Evolutionary conservation across 2,329 filamentous ascomycete species (phyloP), one percentile per base, ranked within the genome.

Genomic region (Fusarium beomiforme): DNA sequence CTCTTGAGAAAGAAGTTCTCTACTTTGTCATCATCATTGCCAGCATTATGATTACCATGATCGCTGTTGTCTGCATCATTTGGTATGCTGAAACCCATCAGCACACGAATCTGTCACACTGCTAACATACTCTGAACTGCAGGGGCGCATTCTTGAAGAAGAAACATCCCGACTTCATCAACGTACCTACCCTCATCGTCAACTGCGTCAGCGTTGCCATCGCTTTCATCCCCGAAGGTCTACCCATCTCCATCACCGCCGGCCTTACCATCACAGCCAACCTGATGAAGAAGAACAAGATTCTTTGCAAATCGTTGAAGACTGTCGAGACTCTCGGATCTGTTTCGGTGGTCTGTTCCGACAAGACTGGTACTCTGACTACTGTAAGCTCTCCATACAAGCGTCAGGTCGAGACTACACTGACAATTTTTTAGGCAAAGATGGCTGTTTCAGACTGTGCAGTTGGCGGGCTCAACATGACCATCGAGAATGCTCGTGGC

Each of bases 271-370:
- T 95, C 64, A 91, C 89, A 2, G 92, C 92, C 23, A 92, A 91
- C 70, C 86, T 92, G 73, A 94, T 95, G 92, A 86, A 86, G 69
- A 90, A 91, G 81, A 91, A 94, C 79, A 91, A 92, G 76, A 90
- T 94, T 44, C 85, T 94, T 12, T 94, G 92, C 88, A 94, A 94
- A 81, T 93, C 90, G 0, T 84, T 95, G 49, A 93, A 93, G 81
- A 94, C 92, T 0, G 91, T 93, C 0, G 92, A 94, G 80, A 94
- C 92, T 0, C 85, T 94, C 1, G 92, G 92, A 1, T 86, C 90
- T 0, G 91, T 93, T 2, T 92, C 90, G 1, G 88, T 93, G 11
- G 90, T 94, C 42, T 93, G 92, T 78, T 93, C 91, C 0, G 92
- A 94, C 78, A 94, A 94, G 82, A 94, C 92, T 0, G 92, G 92